Conservation (phyloP, 2,329 filamentous ascomycete species). For the Sporothrix protearum region DNA sequence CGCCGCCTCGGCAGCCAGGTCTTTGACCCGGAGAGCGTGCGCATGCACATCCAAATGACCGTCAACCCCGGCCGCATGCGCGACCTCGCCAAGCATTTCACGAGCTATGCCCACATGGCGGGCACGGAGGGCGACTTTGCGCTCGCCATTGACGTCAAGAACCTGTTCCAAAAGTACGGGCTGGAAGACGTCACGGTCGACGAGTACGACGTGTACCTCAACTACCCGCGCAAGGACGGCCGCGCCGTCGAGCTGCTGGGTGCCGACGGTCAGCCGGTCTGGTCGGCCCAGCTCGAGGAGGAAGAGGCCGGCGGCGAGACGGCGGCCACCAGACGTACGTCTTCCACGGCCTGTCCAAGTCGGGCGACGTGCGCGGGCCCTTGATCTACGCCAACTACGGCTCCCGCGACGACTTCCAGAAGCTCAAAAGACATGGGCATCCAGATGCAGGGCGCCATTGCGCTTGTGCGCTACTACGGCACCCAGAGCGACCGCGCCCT, state of each 20-base stretch:
- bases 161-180: constrained; percentile 66
- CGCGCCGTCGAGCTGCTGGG: constrained; percentile 77
- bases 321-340: constrained; percentile 64
- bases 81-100: constrained; percentile 72
- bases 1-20: constrained; percentile 63
- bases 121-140: constrained; percentile 92
- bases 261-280: constrained; percentile 57
- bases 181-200: constrained; percentile 75
- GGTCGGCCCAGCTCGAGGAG: constrained; percentile 84
- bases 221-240: constrained; percentile 77
- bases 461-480: constrained; percentile 76
- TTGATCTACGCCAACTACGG: constrained; percentile 93
- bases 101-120: constrained; percentile 81
- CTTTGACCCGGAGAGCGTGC: constrained; percentile 80
- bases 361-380: constrained; percentile 80
- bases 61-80: constrained; percentile 68
- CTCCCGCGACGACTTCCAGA: constrained; percentile 75
- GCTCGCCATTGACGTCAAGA: constrained; percentile 78
- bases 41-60: constrained; percentile 67
- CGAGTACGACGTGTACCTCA: constrained; percentile 84
- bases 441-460: constrained; percentile 73
- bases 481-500: constrained; percentile 67
- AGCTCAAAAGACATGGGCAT: constrained; percentile 67
- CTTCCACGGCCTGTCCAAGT: constrained; percentile 86
- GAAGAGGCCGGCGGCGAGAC: constrained; percentile 62